Base-by-base conservation (phyloP, 352 stramenopile species). In the Halophytophthora batemanensis region DNA sequence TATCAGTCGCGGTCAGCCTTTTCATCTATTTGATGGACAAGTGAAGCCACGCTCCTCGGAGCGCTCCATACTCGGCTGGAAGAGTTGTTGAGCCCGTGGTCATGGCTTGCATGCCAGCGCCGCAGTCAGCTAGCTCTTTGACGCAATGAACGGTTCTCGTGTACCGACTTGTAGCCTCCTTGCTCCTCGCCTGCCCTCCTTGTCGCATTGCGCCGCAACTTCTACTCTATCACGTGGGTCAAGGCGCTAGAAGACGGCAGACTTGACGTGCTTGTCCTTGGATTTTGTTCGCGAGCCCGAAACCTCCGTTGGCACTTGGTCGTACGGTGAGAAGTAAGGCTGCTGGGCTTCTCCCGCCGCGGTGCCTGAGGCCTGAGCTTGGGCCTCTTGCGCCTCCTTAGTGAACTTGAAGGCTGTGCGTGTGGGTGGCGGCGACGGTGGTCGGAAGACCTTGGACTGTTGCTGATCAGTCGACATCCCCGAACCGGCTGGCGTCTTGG, bases 351-450 rank as follows among this genome's bases (percentile, higher is more conserved):
- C 29, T n/a, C n/a, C n/a, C n/a, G n/a, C n/a, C n/a, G n/a, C n/a
- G 22, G 38, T 62, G 14, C 31, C 29, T 17, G 53, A 46, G 49
- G 49, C 53, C 23, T 35, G 19, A 3, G 41, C 60, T 13, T 71
- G 55, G 10, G 52, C 46, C 31, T 83, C 61, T 42, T 82, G 67
- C 0, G 71, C 69, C 37, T 88, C 77, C 25, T 86, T 86, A 0
- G 77, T 85, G 54, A 78, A 87, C 40, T 88, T 88, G 55, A 92
- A 92, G 8, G 73, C 75, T 2, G 75, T 86, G 12, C 73, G 72
- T 3, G 71, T 87, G 2, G 82, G 82, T 25, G 77, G 77, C 6
- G 82, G 79, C 5, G 78, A 88, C 31, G 75, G 65, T 13, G 76
- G 77, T 4, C 57, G 71, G 25, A 90, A 85, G 2, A 69, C 66